Evolutionary conservation across 495 filamentous ascomycete species (phyloP), one percentile per base, ranked within the genome.

Genomic region (Penicillium argentinense): DNA sequence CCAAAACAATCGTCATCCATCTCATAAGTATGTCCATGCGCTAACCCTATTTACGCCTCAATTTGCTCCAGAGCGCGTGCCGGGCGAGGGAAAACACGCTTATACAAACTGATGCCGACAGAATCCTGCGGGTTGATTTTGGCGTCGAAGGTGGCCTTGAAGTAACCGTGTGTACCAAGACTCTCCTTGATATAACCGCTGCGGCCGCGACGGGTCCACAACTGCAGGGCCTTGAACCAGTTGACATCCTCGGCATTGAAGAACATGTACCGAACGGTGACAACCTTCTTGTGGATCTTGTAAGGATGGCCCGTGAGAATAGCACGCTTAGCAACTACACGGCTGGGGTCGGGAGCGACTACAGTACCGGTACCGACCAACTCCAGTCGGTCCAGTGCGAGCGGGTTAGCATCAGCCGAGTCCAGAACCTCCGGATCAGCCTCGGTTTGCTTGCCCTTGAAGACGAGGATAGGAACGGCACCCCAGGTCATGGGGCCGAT

Each of bases 261-360:
- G 77, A 98, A 98, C 93, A 98, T 97, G 78, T 97, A 97, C 18
- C 93, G 85, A 17, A 98, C 83, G 1, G 95, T 97, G 43, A 97
- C 95, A 18, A 97, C 72, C 67, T 87, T 89, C 74, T 92, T 93
- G 79, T 98, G 91, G 57, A 98, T 97, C 75, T 98, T 97, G 73
- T 87, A 96, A 0, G 95, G 92, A 64, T 97, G 93, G 28, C 93
- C 93, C 0, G 93, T 96, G 43, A 98, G 77, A 49, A 97, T 91
- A 51, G 93, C 84, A 42, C 93, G 85, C 71, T 98, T 98, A 49
- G 91, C 91, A 42, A 97, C 82, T 13, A 97, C 85, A 30, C 95
- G 86, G 22, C 74, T 71, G 7, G 81, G 86, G 34, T 88, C 89
- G 4, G 90, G 85, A 0, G 89, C 80, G 22, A 95, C 81, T 21